Conservation (phyloP, 2,329 filamentous ascomycete genomes). For the Fusarium acutatum region DNA sequence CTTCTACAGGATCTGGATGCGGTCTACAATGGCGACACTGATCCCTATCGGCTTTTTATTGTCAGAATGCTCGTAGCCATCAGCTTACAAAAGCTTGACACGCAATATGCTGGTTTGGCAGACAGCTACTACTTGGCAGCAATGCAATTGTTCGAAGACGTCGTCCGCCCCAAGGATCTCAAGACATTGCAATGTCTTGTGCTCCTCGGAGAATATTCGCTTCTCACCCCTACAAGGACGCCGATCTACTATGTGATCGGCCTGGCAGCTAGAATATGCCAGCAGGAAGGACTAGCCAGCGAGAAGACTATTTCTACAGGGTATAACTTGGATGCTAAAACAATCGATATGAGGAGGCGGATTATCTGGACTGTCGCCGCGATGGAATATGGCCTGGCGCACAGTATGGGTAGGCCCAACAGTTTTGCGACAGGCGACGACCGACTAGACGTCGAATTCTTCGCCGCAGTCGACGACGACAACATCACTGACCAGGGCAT, state of each 20-base stretch:
- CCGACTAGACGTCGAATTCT: constrained; percentile 85
- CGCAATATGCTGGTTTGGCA: constrained; percentile 89
- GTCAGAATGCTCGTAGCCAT: constrained; percentile 93
- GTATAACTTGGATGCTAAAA: constrained; percentile 71
- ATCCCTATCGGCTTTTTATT: constrained; percentile 88
- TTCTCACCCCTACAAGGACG: constrained; percentile 89
- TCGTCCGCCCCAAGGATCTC: constrained; percentile 87
- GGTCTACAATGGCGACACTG: constrained; percentile 78
- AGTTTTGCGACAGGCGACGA: constrained; percentile 85
- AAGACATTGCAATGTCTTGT: constrained; percentile 90
- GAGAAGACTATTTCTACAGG: constrained; percentile 84
- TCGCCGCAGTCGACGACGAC: constrained; percentile 81
- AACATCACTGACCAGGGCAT: constrained; percentile 84
- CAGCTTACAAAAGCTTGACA: constrained; percentile 90
- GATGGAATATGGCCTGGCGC: constrained; percentile 89
- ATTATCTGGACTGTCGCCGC: constrained; percentile 88
- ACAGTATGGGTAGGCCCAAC: constrained; percentile 86
- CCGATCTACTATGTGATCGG: constrained; percentile 95
- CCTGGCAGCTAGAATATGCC: constrained; percentile 84
- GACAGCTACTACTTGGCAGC: constrained; percentile 96
- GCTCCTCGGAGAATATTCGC: constrained; percentile 88
- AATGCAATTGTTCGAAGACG: constrained; percentile 82
- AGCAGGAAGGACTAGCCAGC: constrained; percentile 86
- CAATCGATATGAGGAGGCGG: constrained; percentile 88
- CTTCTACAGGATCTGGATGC: constrained; percentile 80